Evolutionary conservation across 306 rosid species (phyloP), one percentile per base, ranked within the genome.

Genomic region (Vicia sativa): DNA sequence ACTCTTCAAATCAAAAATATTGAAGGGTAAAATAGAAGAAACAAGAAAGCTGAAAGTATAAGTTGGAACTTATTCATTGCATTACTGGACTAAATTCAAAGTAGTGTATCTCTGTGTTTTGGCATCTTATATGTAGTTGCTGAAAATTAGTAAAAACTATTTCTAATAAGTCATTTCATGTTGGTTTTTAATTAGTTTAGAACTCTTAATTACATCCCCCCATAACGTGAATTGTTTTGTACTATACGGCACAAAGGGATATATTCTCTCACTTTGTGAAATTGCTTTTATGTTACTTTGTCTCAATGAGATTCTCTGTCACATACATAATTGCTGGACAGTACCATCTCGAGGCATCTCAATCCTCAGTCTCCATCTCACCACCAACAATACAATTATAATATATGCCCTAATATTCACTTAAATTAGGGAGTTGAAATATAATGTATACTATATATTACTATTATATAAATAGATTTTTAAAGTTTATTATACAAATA

Each of bases 241-340:
- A 72, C 82, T 66, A 60, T 56, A 65, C 62, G 53, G 78, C 73
- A 79, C 31, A 10, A 29, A 11, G 67, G 84, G 76, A 83, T 71
- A 78, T 70, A 81, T 74, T 73, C 82, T 74, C 68, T 46, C 67
- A 66, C 45, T 82, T 74, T 78, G 75, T 73, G 19, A 62, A 55
- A n/a, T 50, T 59, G 56, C 77, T 82, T 81, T 78, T 70, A 35
- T 62, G 77, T 70, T 76, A 49, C 78, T 77, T 74, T 77, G 82
- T 77, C 75, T 74, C 74, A 28, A 9, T 53, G 63, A 77, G 82
- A 81, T 78, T 81, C 82, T 61, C 69, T 44, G 58, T 73, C 81
- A 77, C 76, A 76, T 25, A 63, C 70, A 71, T 55, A 64, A 57
- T 74, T 69, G 83, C 77, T 29, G 39, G 28, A 38, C 25, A 59